A percentile compares a stretch with the other conserved stretches of the same genome.
phyloP scores from a whole-genome alignment of 2,329 filamentous ascomycete species.

The Huntiella abstrusa region DNA sequence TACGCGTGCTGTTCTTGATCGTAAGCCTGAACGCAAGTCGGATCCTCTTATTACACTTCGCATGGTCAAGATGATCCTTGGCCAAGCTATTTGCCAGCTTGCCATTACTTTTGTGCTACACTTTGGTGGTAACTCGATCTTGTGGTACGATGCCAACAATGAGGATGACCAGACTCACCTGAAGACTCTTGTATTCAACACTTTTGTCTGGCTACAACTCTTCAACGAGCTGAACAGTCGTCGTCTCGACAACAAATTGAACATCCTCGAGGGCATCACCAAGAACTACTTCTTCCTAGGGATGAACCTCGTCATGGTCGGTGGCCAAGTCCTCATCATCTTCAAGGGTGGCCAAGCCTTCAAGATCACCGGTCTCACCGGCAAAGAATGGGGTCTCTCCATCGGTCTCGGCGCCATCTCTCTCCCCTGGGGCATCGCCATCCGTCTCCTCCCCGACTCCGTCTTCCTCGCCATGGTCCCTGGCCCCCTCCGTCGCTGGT shows the following conservation, averaged over 20 bases:
- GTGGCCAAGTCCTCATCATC: conserved; percentile 67
- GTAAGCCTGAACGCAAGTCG: conserved; percentile 38
- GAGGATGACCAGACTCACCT: conserved; percentile 24
- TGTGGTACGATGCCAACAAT: conserved; percentile 27
- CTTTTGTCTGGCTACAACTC: conserved; percentile 55
- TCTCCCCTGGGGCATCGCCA: conserved; percentile 51
- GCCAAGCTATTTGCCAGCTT: conserved; percentile 42
- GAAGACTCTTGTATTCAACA: conserved; percentile 48
- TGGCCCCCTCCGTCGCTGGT: conserved; percentile 7
- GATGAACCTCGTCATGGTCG: conserved; percentile 69
- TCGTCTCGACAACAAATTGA: conserved; percentile 70
- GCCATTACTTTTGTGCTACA: conserved; percentile 39
- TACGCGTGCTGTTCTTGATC: conserved; percentile 19
- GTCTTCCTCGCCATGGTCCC: conserved; percentile 16
- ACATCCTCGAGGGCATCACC: conserved; percentile 67
- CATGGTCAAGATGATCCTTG: conserved; percentile 50
- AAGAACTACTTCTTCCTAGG: conserved; percentile 65
- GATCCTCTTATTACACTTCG: conserved; percentile 53
- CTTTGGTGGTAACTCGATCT: conserved; percentile 38
- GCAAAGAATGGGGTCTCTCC: conserved; percentile 66
- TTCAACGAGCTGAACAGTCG: conserved; percentile 75
- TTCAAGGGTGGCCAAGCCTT: conserved; percentile 66
- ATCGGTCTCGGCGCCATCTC: conserved; percentile 59
- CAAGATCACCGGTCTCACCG: conserved; percentile 42
- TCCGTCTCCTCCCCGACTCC: conserved; percentile 56